These are phyloP conservation scores for Pythium pyrilobum DNA, from an alignment of 352 stramenopile genomes.

Conservation along the genomic window DNA sequence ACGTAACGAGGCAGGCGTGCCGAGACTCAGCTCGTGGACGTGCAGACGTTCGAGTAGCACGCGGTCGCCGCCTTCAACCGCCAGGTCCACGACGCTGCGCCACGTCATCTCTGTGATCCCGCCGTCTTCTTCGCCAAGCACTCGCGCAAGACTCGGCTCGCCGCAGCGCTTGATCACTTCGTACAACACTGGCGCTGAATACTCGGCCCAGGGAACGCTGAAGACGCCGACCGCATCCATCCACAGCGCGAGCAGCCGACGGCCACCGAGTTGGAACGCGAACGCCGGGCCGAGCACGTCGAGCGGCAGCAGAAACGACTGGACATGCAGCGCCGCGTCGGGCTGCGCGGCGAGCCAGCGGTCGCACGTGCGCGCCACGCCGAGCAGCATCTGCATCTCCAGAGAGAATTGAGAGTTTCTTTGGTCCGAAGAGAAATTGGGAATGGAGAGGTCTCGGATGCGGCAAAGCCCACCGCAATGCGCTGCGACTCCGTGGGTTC, in stretches of 20 bases:
- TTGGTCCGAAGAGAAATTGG: too few relatives aligned
- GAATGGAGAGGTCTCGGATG: too few relatives aligned
- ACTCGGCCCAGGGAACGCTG: not conserved
- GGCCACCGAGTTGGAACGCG: not conserved
- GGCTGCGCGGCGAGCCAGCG: not conserved
- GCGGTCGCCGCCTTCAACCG: not conserved
- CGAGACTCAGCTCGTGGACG: not conserved
- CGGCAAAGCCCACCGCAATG: too few relatives aligned
- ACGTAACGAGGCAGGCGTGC: not conserved
- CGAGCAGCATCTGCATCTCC: too few relatives aligned
- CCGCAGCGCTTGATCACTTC: not conserved
- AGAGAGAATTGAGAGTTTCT: too few relatives aligned
- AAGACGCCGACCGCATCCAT: not conserved
- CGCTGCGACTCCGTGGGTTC: too few relatives aligned
- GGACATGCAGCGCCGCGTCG: not conserved
- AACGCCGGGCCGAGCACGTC: not conserved
- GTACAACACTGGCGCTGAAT: not conserved
- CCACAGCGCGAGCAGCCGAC: not conserved
- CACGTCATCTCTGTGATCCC: too few relatives aligned
- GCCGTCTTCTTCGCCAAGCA: not conserved
- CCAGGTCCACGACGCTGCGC: not conserved
- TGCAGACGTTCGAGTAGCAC: not conserved
- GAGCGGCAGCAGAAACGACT: slow-evolving; percentile 1
- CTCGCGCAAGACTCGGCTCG: not conserved
- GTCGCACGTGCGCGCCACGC: not conserved